Evolutionary conservation across 179 eudicot genomes (phyloP), one percentile per base, ranked within the genome.

Genomic region (Heliamphora pulchella): DNA sequence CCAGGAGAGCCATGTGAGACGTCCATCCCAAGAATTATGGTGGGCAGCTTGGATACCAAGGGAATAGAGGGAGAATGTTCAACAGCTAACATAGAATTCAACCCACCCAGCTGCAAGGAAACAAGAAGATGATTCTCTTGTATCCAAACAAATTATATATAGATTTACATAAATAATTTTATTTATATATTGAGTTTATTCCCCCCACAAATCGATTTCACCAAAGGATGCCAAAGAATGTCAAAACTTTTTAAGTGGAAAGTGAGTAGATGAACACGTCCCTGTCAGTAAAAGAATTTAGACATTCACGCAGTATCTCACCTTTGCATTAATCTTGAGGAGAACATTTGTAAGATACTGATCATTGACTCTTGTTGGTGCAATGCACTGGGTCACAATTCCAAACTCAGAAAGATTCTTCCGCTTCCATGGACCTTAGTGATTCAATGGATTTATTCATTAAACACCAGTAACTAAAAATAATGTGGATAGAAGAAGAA

Each of bases 1-100:
- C 98, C 95, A 65, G 97, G 96, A 18, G 95, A 88, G 13, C 96
- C 96, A 81, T 94, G 98, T 0, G 98, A 94, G 2, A 94, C 98
- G 83, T 94, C 97, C 94, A 92, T 94, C 15, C 98, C 98, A n/a
- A 94, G 83, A 70, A 94, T 91, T n/a, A 90, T 78, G 41, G 98
- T 90, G 9, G 97, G 96, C 51, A 82, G 84, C 78, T 86, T 85
- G 5, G 98, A 92, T 51, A 91, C 89, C 84, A 92, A 39, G 1
- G 98, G 97, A 20, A 94, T 87, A 4, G 92, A 80, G 20, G 87
- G 90, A 3, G 86, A 77, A 57, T 85, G 80, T 79, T 94, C 97
- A 67, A 88, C 78, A 50, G 85, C 81, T 62, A 94, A 83, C 84
- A 88, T 57, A 2, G 98, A 94, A 83, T 92, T 94, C 79, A 92